phyloP scores from a whole-genome alignment of 1,139 yeast species.

The Debaryomycetaceae sp. region DNA sequence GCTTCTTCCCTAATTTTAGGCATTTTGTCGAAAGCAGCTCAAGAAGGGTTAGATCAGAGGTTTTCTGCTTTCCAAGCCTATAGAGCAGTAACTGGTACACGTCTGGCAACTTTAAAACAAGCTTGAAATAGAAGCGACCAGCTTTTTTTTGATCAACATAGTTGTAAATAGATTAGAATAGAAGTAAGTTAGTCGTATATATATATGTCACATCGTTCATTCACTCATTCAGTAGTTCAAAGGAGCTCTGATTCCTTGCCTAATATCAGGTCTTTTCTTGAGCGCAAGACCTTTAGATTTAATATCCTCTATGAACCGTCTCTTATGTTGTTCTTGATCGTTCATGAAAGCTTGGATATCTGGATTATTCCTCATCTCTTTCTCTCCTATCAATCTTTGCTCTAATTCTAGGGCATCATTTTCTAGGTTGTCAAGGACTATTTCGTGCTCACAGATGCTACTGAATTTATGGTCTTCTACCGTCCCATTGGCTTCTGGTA shows the following conservation, averaged over 20 bases:
- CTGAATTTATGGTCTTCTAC: neutral
- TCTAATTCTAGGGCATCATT: slow-evolving; percentile 12
- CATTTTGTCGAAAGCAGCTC: slow-evolving; percentile 80
- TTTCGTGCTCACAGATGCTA: neutral
- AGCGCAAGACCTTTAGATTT: slow-evolving; percentile 15
- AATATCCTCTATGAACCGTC: slow-evolving; percentile 22
- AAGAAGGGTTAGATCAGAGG: slow-evolving; percentile 66
- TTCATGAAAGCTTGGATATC: slow-evolving; percentile 14
- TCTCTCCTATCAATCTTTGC: slow-evolving; percentile 3
- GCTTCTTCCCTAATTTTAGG: slow-evolving; percentile 78
- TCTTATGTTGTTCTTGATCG: slow-evolving; percentile 17
- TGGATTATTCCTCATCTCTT: slow-evolving; percentile 9
- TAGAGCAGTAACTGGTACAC: slow-evolving; percentile 6
- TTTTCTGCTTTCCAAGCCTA: slow-evolving; percentile 19
- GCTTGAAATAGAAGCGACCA: neutral
- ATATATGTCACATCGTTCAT: neutral
- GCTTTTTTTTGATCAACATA: neutral
- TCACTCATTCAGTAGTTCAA: slow-evolving; percentile 1
- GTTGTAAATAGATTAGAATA: neutral
- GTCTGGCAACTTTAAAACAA: neutral
- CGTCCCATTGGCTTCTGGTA: neutral
- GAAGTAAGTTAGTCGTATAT: neutral
- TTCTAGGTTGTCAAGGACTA: slow-evolving; percentile 14
- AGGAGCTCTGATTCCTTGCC: neutral
- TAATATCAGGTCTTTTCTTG: neutral